A percentile compares a stretch with the other conserved stretches of the same genome.
Evolutionary conservation across 805 yeast species (phyloP).

Genomic region (Wickerhamiella domercqiae): DNA sequence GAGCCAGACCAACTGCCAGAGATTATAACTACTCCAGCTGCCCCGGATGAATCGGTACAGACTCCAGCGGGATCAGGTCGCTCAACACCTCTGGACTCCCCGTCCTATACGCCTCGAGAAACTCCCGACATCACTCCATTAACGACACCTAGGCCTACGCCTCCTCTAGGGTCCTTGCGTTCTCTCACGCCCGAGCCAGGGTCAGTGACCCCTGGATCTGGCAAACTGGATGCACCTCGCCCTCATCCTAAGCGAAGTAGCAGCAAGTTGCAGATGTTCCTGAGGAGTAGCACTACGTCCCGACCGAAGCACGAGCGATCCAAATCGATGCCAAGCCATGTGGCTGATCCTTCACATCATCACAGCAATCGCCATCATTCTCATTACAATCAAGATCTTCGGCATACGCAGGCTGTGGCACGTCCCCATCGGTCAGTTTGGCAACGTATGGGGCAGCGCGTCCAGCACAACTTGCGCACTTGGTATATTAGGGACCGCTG

Average conservation of each 20-base stretch:
- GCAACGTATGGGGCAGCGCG: conserved; percentile 13
- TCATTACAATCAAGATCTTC: background rate
- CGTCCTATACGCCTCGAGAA: too few relatives aligned
- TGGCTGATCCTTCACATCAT: background rate
- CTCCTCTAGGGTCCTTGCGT: too few relatives aligned
- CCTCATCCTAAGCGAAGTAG: background rate
- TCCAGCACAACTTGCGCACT: conserved; percentile 11
- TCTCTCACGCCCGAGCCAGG: too few relatives aligned
- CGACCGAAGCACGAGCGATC: background rate
- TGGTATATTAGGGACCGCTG: conserved; percentile 10
- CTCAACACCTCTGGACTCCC: too few relatives aligned
- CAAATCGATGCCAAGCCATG: background rate
- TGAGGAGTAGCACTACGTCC: background rate
- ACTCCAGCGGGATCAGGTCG: too few relatives aligned
- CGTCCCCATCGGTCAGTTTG: background rate
- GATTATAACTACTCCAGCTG: too few relatives aligned
- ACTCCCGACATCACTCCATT: too few relatives aligned
- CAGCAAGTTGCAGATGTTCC: background rate
- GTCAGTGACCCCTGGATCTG: too few relatives aligned
- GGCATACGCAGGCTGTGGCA: background rate
- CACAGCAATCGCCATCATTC: background rate
- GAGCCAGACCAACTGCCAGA: too few relatives aligned
- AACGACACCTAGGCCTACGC: too few relatives aligned
- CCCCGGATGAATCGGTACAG: too few relatives aligned
- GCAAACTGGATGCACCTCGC: too few relatives aligned